Conservation (phyloP, 2,329 filamentous ascomycete species). For the Huntiella savannae region DNA sequence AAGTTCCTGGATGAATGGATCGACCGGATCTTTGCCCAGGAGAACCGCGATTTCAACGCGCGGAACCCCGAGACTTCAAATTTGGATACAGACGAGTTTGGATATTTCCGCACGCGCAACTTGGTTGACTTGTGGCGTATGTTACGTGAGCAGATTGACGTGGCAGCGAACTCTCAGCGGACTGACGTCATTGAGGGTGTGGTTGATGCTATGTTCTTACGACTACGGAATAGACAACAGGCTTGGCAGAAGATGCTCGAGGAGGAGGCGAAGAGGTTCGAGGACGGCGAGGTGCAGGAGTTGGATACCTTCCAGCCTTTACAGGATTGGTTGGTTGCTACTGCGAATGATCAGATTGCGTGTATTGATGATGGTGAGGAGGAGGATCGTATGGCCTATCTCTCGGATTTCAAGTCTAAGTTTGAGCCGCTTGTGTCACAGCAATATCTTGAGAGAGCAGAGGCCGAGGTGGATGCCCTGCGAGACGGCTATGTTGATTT, state of each 20-base stretch:
- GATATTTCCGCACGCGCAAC: slow-evolving; percentile 80
- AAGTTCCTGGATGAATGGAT: slow-evolving; percentile 95
- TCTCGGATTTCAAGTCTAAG: slow-evolving; percentile 69
- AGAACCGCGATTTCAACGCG: slow-evolving; percentile 62
- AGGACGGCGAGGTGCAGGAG: slow-evolving; percentile 30
- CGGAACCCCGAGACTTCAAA: slow-evolving; percentile 55
- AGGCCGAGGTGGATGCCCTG: slow-evolving; percentile 52
- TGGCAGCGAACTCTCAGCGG: slow-evolving; percentile 67
- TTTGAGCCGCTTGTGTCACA: slow-evolving; percentile 65
- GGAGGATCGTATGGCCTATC: slow-evolving; percentile 55
- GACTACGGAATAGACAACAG: slow-evolving; percentile 64
- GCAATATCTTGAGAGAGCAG: slow-evolving; percentile 58
- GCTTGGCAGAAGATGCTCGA: slow-evolving; percentile 79
- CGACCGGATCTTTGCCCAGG: slow-evolving; percentile 70
- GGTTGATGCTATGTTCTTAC: slow-evolving; percentile 84
- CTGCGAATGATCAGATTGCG: slow-evolving; percentile 95
- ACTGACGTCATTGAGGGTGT: slow-evolving; percentile 87
- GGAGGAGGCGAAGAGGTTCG: slow-evolving; percentile 62
- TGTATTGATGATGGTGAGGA: slow-evolving; percentile 88
- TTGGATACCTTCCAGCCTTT: slow-evolving; percentile 56
- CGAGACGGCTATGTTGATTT: slow-evolving; percentile 90
- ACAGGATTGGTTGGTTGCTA: slow-evolving; percentile 90
- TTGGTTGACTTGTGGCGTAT: slow-evolving; percentile 93
- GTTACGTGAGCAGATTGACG: slow-evolving; percentile 79
- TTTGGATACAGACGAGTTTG: slow-evolving; percentile 72